Percentiles rank a stretch among this genome's conserved stretches.
Evolutionary conservation across 805 yeast genomes (phyloP).

Genomic region (Candida adriatica): DNA sequence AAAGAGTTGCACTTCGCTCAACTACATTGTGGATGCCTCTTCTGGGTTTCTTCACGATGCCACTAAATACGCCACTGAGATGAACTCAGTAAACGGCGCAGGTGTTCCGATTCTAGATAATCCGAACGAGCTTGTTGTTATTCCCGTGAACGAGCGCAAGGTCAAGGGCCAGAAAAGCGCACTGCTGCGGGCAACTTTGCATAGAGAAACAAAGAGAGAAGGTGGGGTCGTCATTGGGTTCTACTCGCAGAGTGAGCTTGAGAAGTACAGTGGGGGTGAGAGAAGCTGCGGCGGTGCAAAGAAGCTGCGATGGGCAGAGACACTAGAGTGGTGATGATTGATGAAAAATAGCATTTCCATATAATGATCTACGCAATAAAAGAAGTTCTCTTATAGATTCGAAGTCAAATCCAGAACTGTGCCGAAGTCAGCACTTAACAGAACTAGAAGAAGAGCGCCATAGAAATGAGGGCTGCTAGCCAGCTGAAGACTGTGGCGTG

Average conservation of each 20-base stretch:
- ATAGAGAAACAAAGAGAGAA: conserved; percentile 1
- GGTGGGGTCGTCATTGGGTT: conserved; percentile 15
- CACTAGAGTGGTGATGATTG: conserved; percentile 17
- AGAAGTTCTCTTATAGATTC: too few species aligned
- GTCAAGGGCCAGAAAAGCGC: conserved; percentile 14
- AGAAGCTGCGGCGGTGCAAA: conserved; percentile 4
- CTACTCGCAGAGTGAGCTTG: conserved; percentile 17
- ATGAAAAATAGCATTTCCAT: too few species aligned
- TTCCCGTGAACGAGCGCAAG: conserved; percentile 30
- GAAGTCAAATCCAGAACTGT: too few species aligned
- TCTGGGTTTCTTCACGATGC: conserved; percentile 58
- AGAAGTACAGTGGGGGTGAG: conserved; percentile 7
- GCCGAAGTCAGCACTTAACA: too few species aligned
- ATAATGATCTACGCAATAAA: too few species aligned
- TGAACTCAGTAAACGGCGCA: conserved; percentile 54
- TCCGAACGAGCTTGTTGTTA: conserved; percentile 50
- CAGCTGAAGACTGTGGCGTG: too few species aligned
- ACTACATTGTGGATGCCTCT: conserved; percentile 53
- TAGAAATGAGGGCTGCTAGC: too few species aligned
- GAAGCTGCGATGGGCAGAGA: conserved; percentile 19
- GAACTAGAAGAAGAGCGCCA: too few species aligned
- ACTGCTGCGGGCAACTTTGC: conserved; percentile 13
- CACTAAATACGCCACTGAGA: conserved; percentile 62
- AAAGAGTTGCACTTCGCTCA: conserved; percentile 15
- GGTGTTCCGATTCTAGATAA: conserved; percentile 58